Base-by-base conservation (phyloP, 1,284 basidiomycete genomes). In the Cryptococcus maquisensis region DNA sequence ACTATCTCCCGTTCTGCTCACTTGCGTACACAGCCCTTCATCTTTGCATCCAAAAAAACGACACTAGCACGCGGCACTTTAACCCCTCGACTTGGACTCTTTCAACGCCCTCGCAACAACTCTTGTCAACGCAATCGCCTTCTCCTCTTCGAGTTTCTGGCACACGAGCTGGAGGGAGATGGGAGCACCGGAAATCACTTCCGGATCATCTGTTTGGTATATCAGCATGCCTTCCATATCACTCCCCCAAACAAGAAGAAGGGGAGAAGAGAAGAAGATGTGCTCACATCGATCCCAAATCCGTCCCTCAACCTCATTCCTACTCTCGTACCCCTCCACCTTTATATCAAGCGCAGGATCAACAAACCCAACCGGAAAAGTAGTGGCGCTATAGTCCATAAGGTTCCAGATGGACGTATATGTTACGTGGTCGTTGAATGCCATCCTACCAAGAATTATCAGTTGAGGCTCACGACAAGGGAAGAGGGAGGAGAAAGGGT, bases 161-260 rank as follows among this genome's bases (percentile, higher is more conserved):
- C 83, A 86, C 3, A 88, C 79, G 5, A 88, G 64, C 64, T 90
- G 88, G 21, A 90, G 71, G n/a, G 79, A 76, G 7, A 89, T 78
- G 0, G 88, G 88, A 0, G 83, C 84, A 55, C 82, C 80, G 49
- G 77, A 75, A 60, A 82, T 84, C 13, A 77, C 77, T 28, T 79
- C 75, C 0, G 86, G 82, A 46, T 84, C 77, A 64, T 88, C 86
- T 86, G 37, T 9, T 26, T 12, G 28, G 42, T 18, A 4, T 10
- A 7, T 26, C 23, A 18, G 12, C 18, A 43, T 39, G 37, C 18
- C 20, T n/a, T n/a, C n/a, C n/a, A n/a, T n/a, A n/a, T n/a, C n/a
- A n/a, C 20, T 16, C 35, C 23, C 35, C 40, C 40, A 8, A 7
- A 51, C 41, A 8, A 24, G 16, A 8, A 2, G n/a, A n/a, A n/a